Evolutionary conservation across 2,329 filamentous ascomycete genomes (phyloP).

Genomic region (Phyllosticta paracitricarpa): DNA sequence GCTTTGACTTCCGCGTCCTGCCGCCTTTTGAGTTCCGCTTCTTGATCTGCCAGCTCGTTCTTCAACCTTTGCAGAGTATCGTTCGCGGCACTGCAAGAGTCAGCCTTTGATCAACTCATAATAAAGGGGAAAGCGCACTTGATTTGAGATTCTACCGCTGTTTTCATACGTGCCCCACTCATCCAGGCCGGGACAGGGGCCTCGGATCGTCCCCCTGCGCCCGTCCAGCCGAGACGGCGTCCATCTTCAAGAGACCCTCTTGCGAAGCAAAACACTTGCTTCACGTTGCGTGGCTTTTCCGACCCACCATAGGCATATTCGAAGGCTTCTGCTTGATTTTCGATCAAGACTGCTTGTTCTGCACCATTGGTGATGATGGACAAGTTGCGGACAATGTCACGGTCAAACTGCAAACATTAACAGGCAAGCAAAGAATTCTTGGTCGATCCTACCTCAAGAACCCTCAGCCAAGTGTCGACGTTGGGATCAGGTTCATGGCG

Average conservation of each 20-base stretch:
- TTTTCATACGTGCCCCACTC: slow-evolving; percentile 63
- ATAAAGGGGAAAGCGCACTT: slow-evolving; percentile 25
- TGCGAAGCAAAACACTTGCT: slow-evolving; percentile 49
- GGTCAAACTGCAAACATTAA: slow-evolving; percentile 48
- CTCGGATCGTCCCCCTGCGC: slow-evolving; percentile 39
- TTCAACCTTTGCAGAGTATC: slow-evolving; percentile 44
- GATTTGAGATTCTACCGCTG: slow-evolving; percentile 61
- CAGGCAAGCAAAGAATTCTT: background rate
- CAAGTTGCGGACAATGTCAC: slow-evolving; percentile 66
- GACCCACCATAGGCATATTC: slow-evolving; percentile 53
- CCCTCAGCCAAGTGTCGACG: slow-evolving; percentile 69
- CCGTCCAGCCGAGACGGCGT: slow-evolving; percentile 40
- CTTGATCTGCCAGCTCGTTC: slow-evolving; percentile 20
- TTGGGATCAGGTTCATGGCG: slow-evolving; percentile 62
- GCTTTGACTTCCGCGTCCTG: slow-evolving; percentile 38
- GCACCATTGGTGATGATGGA: slow-evolving; percentile 74
- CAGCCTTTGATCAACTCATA: background rate
- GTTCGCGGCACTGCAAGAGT: slow-evolving; percentile 28
- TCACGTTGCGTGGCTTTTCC: slow-evolving; percentile 57
- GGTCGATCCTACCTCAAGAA: slow-evolving; percentile 47
- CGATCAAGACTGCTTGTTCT: slow-evolving; percentile 74
- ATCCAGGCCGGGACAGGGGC: slow-evolving; percentile 44
- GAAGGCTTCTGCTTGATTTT: slow-evolving; percentile 55
- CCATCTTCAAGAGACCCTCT: slow-evolving; percentile 30
- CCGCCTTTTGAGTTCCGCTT: slow-evolving; percentile 22